Evolutionary conservation across 371 early-diverging fungal genomes (phyloP), one percentile per base, ranked within the genome.

Genomic region (Mucor saturninus): DNA sequence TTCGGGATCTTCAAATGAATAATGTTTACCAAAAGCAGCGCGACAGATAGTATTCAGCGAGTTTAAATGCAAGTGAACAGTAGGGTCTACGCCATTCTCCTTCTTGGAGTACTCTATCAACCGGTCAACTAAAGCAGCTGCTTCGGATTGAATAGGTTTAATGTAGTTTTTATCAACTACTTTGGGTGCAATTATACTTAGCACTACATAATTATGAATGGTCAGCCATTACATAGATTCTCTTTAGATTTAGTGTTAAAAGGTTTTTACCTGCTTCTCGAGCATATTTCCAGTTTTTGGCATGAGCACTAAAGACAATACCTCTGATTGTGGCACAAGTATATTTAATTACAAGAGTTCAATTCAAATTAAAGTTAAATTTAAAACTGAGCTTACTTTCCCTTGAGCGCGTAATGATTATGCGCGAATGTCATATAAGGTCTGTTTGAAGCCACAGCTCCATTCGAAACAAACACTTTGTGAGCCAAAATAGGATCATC

Each of bases 401-500:
- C 56, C 11, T 49, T 39, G 8, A 40, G 11, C 29, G 55, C 29
- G 31, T 65, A 61, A 28, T 58, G 35, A 4, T 61, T 21, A 26
- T 54, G 21, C 4, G 26, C 26, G 14, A 37, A 64, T 5, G 29
- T 31, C 2, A 38, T 14, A 7, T 68, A 37, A 15, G 59, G 48
- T 14, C 69, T 26, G 7, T 37, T 48, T 8, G 69, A 68, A 0
- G 64, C 48, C 5, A 51, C 28, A 5, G 49, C 48, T 14, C 69
- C 69, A 31, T 53, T 11, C 2, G 50, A 60, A 6, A 68, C 69
- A 61, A 68, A 56, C 2, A 68, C 38, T 48, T 68, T 57, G 28
- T 68, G 69, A 0, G 69, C 69, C 32, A 68, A 50, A 0, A 37
- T 14, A 7, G 64, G 64, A 30, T 64, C 64, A 26, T 54, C 39